Evolutionary conservation across 306 rosid species (phyloP).

Genomic region (Betula pendula): DNA sequence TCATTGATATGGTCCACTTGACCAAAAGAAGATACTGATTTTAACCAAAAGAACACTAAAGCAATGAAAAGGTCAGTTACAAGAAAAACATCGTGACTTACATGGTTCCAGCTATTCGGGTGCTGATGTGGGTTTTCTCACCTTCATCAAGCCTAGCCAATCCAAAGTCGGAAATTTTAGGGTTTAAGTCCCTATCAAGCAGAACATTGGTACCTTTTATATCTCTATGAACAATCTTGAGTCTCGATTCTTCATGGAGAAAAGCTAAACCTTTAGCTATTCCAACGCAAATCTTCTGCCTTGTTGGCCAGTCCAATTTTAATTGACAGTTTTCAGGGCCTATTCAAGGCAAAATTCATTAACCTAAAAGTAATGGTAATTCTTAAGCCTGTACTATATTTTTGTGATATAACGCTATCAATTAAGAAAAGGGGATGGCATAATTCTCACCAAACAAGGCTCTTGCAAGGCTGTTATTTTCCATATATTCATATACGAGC

Average conservation of each 20-base stretch:
- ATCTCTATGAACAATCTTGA: background rate
- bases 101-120: slow-evolving; percentile 64
- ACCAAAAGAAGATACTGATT: background rate
- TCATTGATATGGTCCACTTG: background rate
- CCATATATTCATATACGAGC: slow-evolving; percentile 8
- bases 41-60: background rate
- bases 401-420: background rate
- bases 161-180: slow-evolving; percentile 80
- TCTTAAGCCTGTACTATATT: background rate
- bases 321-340: background rate
- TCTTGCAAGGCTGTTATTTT: slow-evolving; percentile 15
- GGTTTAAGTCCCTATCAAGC: slow-evolving; percentile 59
- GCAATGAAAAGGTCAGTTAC: background rate
- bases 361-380: background rate
- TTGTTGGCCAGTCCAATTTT: slow-evolving; percentile 29
- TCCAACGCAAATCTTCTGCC: slow-evolving; percentile 26
- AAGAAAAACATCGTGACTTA: background rate
- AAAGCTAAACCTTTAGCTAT: background rate
- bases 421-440: background rate
- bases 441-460: slow-evolving; percentile 3
- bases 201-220: slow-evolving; percentile 13
- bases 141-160: slow-evolving; percentile 70
- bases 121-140: slow-evolving; percentile 71
- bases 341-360: background rate
- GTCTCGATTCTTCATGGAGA: background rate